These are phyloP conservation scores for Lactifluus volemus DNA, from an alignment of 768 basidiomycete genomes.

Conservation along the genomic window DNA sequence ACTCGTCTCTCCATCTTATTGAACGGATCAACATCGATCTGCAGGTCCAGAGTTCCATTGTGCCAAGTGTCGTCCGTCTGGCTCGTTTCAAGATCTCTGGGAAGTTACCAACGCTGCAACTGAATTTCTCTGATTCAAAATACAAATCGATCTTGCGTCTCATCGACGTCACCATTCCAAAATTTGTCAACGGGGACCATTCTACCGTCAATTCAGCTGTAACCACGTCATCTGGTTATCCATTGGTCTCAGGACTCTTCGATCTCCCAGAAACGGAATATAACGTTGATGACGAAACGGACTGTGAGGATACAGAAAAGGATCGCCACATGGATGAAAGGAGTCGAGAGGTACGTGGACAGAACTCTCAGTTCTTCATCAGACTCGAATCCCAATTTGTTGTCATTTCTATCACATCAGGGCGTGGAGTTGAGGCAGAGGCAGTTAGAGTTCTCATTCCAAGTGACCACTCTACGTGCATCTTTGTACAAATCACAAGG, in stretches of 20 bases:
- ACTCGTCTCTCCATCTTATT: constrained; percentile 70
- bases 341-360: constrained; percentile 37
- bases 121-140: constrained; percentile 87
- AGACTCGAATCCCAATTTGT: background rate
- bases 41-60: constrained; percentile 86
- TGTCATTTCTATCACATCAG: constrained; percentile 18
- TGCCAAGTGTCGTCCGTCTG: constrained; percentile 71
- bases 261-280: constrained; percentile 52
- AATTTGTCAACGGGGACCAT: constrained; percentile 48
- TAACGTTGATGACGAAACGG: constrained; percentile 51
- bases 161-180: constrained; percentile 84
- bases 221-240: constrained; percentile 32
- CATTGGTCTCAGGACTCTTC: constrained; percentile 49
- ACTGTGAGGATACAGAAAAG: constrained; percentile 33
- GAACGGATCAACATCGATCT: constrained; percentile 90
- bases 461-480: constrained; percentile 74
- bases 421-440: constrained; percentile 42
- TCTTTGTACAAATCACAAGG: constrained; percentile 62
- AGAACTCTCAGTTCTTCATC: background rate
- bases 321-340: constrained; percentile 63
- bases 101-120: constrained; percentile 73
- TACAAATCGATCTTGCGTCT: constrained; percentile 90
- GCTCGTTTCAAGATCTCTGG: constrained; percentile 88
- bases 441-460: constrained; percentile 79
- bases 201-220: constrained; percentile 3